Evolutionary conservation across 441 rosid genomes (phyloP), one percentile per base, ranked within the genome.

Genomic region (Breynia disticha): DNA sequence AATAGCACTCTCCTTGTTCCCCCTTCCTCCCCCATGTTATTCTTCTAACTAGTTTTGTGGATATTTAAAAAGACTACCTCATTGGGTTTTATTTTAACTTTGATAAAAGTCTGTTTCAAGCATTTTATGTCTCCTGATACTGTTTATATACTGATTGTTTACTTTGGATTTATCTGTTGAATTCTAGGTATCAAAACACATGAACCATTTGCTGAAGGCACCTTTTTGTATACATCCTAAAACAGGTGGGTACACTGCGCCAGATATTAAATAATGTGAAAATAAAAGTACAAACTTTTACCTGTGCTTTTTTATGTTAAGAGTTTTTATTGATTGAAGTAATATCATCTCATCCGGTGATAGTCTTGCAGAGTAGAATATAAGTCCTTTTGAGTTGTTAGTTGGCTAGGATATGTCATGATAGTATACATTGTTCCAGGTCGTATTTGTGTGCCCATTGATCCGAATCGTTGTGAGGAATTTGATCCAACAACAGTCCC

Each of bases 141-240:
- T n/a, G n/a, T n/a, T n/a, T n/a, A n/a, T n/a, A n/a, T n/a, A n/a
- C 35, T 28, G 8, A 0, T 52, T 46, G 7, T 43, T 61, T n/a
- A 32, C 10, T 43, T 53, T 56, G 59, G 16, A 32, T 28, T 16
- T 7, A 18, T 57, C 54, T 45, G 17, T 35, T 43, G 21, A 16
- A 1, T 69, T 17, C 52, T 67, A 89, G 97, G 98, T 93, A 21
- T 84, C 97, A 47, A 93, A 80, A 69, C 94, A 86, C 76, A 89
- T 81, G 96, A 89, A 89, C 76, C 98, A 93, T 75, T 83, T 93
- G 78, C 77, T 93, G 46, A 93, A 93, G 79, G 96, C 98, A 52
- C 97, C 98, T 45, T 93, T 93, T 62, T 93, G 98, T 55, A 78
- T 93, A 45, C 97, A 84, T 72, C 97, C 97, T 14, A 81, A 86